Evolutionary conservation across 2,329 filamentous ascomycete genomes (phyloP).

Genomic region (Aspergillus quadrilineatus): DNA sequence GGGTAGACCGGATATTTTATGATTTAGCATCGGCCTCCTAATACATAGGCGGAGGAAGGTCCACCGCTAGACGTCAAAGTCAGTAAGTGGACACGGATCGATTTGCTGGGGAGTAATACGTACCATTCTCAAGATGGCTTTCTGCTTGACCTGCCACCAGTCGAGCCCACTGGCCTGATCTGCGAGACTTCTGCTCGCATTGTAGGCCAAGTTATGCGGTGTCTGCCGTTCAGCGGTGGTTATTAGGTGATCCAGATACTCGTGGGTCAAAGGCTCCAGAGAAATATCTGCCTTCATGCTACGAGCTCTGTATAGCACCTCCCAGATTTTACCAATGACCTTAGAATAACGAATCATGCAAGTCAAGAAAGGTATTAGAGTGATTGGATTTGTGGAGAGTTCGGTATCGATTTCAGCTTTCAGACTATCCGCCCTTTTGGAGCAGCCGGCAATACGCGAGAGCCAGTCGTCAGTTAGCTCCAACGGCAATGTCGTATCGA

Average conservation of each 20-base stretch:
- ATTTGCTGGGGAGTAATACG: no score
- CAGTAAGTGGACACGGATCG: no score
- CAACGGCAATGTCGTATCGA: slow-evolving; percentile 20
- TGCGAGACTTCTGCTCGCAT: no score
- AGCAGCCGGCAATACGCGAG: not conserved
- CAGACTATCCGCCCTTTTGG: not conserved
- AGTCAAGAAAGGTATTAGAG: no score
- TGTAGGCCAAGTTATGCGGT: not conserved
- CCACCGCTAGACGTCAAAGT: no score
- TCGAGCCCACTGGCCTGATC: no score
- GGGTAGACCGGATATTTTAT: not conserved
- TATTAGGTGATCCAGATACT: not conserved
- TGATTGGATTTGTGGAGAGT: slow-evolving; percentile 14
- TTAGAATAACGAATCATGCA: slow-evolving; percentile 21
- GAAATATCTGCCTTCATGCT: not conserved
- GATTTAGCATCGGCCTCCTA: no score
- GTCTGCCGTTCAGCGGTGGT: no score
- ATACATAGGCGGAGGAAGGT: no score
- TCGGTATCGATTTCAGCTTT: slow-evolving; percentile 10
- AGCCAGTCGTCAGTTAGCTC: no score
- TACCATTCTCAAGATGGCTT: no score
- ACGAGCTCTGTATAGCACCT: slow-evolving; percentile 21
- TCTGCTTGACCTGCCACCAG: no score
- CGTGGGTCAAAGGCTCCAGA: not conserved
- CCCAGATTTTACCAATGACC: slow-evolving; percentile 25